These are phyloP conservation scores for Populus euphratica DNA, from an alignment of 345 rosid species.

Conservation along the genomic window DNA sequence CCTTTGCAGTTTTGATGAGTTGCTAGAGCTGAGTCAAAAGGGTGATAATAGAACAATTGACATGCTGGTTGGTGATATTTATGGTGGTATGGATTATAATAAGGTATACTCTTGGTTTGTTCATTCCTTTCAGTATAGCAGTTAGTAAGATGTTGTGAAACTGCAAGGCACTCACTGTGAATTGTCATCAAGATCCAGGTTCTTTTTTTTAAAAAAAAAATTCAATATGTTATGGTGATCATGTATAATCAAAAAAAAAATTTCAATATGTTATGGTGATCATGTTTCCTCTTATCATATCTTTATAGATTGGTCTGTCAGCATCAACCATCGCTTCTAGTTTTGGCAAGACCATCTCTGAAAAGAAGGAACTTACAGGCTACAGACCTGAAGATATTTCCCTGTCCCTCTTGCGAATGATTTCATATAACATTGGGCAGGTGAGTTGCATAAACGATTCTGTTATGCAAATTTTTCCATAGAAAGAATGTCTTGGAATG, in stretches of 20 bases:
- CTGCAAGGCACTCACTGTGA: not conserved
- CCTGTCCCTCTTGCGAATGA: slow-evolving; percentile 93
- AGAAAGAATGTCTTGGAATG: not conserved
- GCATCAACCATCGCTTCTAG: slow-evolving; percentile 99
- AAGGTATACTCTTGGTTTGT: slow-evolving; percentile 49
- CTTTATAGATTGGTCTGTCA: slow-evolving; percentile 79
- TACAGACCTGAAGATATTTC: slow-evolving; percentile 97
- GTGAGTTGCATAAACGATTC: slow-evolving; percentile 31
- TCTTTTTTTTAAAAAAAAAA: not conserved
- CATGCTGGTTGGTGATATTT: slow-evolving; percentile 98
- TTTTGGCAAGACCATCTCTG: slow-evolving; percentile 95
- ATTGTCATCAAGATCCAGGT: not conserved
- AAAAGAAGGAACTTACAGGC: slow-evolving; percentile 83
- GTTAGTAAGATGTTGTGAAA: not conserved
- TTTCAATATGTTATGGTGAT: not conserved
- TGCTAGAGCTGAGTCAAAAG: slow-evolving; percentile 92
- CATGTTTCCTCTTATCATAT: not conserved
- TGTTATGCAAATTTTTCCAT: not conserved
- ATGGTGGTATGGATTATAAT: slow-evolving; percentile 91
- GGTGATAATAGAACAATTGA: slow-evolving; percentile 92
- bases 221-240: not conserved
- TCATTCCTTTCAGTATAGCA: slow-evolving; percentile 4
- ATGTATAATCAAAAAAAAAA: not conserved
- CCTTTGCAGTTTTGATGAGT: slow-evolving; percentile 74
- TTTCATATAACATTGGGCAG: slow-evolving; percentile 98